phyloP scores from a whole-genome alignment of 2,329 filamentous ascomycete genomes.

The Alternaria metachromatica region DNA sequence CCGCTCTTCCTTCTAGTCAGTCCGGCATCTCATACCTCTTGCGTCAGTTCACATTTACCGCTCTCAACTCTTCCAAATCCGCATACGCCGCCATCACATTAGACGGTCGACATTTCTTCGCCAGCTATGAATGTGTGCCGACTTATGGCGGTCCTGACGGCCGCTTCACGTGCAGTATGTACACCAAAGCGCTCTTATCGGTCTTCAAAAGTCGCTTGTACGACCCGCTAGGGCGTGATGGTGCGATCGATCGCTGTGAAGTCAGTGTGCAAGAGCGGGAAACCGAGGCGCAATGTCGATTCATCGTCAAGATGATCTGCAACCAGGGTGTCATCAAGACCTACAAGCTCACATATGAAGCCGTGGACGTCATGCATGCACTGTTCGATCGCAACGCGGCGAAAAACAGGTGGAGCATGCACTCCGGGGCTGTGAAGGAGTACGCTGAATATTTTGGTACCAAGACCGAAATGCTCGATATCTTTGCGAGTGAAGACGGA shows the following conservation, averaged over 20 bases:
- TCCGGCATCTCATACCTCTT: constrained; percentile 23
- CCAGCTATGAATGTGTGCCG: constrained; percentile 69
- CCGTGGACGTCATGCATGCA: constrained; percentile 75
- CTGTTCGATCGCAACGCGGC: constrained; percentile 73
- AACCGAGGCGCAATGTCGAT: constrained; percentile 71
- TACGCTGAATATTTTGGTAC: constrained; percentile 82
- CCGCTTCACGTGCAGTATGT: constrained; percentile 76
- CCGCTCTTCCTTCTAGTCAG: constrained; percentile 16
- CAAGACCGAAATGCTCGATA: constrained; percentile 80
- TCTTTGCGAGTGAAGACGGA: constrained; percentile 70
- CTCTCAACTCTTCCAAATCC: constrained; percentile 80
- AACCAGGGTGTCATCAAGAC: constrained; percentile 80
- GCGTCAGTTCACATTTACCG: constrained; percentile 69
- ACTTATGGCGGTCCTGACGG: constrained; percentile 45
- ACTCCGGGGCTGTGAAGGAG: constrained; percentile 73
- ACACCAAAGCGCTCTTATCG: constrained; percentile 72
- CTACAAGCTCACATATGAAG: constrained; percentile 77
- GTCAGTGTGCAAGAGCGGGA: constrained; percentile 75
- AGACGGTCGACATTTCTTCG: constrained; percentile 72
- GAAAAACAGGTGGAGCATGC: constrained; percentile 74
- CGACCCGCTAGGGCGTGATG: constrained; percentile 71
- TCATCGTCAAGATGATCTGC: constrained; percentile 76
- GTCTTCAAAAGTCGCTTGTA: constrained; percentile 73
- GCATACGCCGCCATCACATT: constrained; percentile 78
- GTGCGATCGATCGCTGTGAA: constrained; percentile 75